Evolutionary conservation across 108 stramenopile species (phyloP), one percentile per base, ranked within the genome.

Genomic region (Bacterosira constricta): DNA sequence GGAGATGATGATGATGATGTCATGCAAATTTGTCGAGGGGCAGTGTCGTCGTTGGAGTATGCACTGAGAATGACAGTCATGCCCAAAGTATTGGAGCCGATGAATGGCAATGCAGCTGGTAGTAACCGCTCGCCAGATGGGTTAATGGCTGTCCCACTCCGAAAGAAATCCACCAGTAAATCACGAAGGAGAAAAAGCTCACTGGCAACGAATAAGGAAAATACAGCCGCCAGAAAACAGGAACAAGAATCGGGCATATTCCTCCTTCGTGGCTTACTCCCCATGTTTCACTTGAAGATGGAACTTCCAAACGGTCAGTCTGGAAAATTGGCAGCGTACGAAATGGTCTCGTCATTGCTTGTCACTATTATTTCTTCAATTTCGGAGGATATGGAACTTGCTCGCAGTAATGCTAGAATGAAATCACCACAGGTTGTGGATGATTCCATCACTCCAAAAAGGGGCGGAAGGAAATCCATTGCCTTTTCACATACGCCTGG

Each of bases 291-390:
- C 59, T 42, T 90, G 20, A 78, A 86, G 39, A 64, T 87, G 32
- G 86, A 86, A 30, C 44, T 86, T 12, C 87, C 89, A 6, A 91
- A 89, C 61, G 90, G 90, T 23, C 80, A 87, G 54, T 55, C 52
- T 35, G 93, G 93, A 5, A 90, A 89, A 66, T n/a, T 85, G 20
- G 80, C 83, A 11, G 90, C 90, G 6, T 68, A 82, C 44, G 45
- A 65, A 21, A 74, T 60, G 5, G 88, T 81, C 3, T 63, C 82
- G 11, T 23, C 69, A n/a, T 27, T 75, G 9, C 47, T 93, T 30
- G 63, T 75, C 32, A 45, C 53, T 5, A 62, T 89, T 18, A 75
- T 93, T 44, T 35, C 73, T 34, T 36, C 61, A 6, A 20, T 69
- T 2, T 78, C 54, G n/a, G 44, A 69, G 1, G 64, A 69, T 29